A percentile compares a stretch with the other conserved stretches of the same genome.
Evolutionary conservation across 2,329 filamentous ascomycete genomes (phyloP).

Genomic region (Colletotrichum cuscutae): DNA sequence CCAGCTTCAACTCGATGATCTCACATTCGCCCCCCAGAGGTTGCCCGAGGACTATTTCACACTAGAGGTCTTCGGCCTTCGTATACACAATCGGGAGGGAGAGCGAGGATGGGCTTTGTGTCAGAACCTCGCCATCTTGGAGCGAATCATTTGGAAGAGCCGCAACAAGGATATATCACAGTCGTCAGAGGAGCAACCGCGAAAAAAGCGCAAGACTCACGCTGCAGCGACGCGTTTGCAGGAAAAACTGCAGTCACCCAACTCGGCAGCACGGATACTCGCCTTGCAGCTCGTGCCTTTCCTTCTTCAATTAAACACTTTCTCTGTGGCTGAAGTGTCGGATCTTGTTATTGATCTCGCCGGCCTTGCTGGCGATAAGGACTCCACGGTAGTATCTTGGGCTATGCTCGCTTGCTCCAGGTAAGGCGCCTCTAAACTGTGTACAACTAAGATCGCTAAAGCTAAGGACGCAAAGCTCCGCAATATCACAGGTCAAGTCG

Average conservation of each 20-base stretch:
- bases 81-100: conserved; percentile 61
- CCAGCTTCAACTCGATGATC: conserved; percentile 80
- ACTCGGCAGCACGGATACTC: conserved; percentile 57
- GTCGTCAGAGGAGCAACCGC: conserved; percentile 55
- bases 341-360: conserved; percentile 68
- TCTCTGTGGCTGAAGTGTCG: conserved; percentile 62
- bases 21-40: conserved; percentile 66
- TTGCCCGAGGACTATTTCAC: conserved; percentile 56
- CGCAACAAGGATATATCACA: conserved; percentile 39
- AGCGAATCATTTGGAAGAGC: conserved; percentile 54
- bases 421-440: conserved; percentile 55
- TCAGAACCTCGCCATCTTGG: conserved; percentile 67
- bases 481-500: conserved; percentile 44
- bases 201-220: conserved; percentile 61
- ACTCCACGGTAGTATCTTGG: conserved; percentile 77
- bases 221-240: conserved; percentile 57
- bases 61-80: conserved; percentile 63
- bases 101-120: conserved; percentile 71
- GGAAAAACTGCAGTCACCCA: conserved; percentile 57
- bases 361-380: conserved; percentile 75
- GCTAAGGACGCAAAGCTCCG: conserved; percentile 46
- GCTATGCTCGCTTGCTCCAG: conserved; percentile 84
- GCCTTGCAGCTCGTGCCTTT: conserved; percentile 70
- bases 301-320: conserved; percentile 57
- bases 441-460: neutral